Evolutionary conservation across 2,329 filamentous ascomycete species (phyloP).

Genomic region (Fusarium albosuccineum): DNA sequence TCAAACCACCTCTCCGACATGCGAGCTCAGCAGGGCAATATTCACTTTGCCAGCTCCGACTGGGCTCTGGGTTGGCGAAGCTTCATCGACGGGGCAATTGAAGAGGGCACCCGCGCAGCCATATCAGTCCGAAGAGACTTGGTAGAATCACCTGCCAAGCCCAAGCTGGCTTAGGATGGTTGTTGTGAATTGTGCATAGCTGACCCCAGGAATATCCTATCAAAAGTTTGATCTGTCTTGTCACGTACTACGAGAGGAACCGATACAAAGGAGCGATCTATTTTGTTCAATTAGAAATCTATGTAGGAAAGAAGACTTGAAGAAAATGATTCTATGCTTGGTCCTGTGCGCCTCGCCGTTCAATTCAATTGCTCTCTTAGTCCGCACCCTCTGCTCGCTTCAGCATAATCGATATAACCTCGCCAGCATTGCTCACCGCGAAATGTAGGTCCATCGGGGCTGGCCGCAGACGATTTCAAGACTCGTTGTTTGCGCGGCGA

Average conservation of each 20-base stretch:
- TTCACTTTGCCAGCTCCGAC: slow-evolving; percentile 62
- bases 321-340: too few relatives aligned
- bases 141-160: neutral
- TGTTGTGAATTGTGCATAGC: neutral
- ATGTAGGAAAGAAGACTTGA: too few relatives aligned
- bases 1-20: slow-evolving; percentile 56
- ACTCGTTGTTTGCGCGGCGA: too few relatives aligned
- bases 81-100: slow-evolving; percentile 64
- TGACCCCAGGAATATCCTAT: neutral
- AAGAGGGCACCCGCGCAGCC: slow-evolving; percentile 55
- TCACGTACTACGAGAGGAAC: neutral
- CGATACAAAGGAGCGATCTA: too few relatives aligned
- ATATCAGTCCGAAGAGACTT: slow-evolving; percentile 10
- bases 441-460: too few relatives aligned
- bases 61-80: slow-evolving; percentile 64
- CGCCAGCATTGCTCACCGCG: too few relatives aligned
- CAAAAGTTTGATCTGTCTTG: neutral
- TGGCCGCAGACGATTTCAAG: too few relatives aligned
- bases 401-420: too few relatives aligned
- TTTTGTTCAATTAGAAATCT: too few relatives aligned
- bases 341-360: too few relatives aligned
- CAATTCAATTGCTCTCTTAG: too few relatives aligned
- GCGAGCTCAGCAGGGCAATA: slow-evolving; percentile 56
- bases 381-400: too few relatives aligned
- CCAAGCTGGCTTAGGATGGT: neutral